Evolutionary conservation across 2,329 filamentous ascomycete species (phyloP).

Genomic region (Rhynchosporium agropyri): DNA sequence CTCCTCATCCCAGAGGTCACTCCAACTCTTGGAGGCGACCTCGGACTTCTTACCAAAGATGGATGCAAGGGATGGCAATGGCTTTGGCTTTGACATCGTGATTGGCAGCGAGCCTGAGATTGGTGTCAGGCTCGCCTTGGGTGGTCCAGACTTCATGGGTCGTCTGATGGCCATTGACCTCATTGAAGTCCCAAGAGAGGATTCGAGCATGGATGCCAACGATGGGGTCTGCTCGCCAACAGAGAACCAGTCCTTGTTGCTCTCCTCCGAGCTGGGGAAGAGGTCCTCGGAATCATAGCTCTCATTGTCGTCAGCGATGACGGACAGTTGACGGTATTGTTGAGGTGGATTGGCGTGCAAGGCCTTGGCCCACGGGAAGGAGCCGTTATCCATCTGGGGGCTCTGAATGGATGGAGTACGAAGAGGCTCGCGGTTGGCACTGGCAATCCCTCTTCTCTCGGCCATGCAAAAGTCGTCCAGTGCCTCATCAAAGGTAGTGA

Average conservation of each 20-base stretch:
- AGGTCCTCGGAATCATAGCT: constrained; percentile 78
- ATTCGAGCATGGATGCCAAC: constrained; percentile 81
- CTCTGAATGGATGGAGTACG: constrained; percentile 94
- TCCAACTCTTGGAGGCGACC: constrained; percentile 96
- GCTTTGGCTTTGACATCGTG: constrained; percentile 74
- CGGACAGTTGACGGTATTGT: constrained; percentile 79
- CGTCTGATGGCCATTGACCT: constrained; percentile 66
- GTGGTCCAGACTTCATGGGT: constrained; percentile 49
- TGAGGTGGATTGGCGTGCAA: constrained; percentile 75
- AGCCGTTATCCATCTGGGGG: constrained; percentile 75
- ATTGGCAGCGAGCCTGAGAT: constrained; percentile 76
- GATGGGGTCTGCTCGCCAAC: constrained; percentile 77
- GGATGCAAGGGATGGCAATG: constrained; percentile 62
- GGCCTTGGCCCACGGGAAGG: constrained; percentile 95
- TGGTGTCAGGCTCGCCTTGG: constrained; percentile 57
- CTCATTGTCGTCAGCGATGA: constrained; percentile 72
- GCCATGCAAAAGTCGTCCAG: constrained; percentile 92
- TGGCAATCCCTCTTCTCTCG: constrained; percentile 75
- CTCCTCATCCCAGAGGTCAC: constrained; percentile 89
- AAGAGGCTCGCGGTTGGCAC: constrained; percentile 90
- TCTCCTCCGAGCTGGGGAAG: constrained; percentile 76
- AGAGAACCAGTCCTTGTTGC: constrained; percentile 75
- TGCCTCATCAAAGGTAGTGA: constrained; percentile 89
- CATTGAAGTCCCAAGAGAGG: constrained; percentile 79
- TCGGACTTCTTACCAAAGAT: constrained; percentile 80